Conservation (phyloP, 176 grass and related monocot species). For the Lolium multiflorum region DNA sequence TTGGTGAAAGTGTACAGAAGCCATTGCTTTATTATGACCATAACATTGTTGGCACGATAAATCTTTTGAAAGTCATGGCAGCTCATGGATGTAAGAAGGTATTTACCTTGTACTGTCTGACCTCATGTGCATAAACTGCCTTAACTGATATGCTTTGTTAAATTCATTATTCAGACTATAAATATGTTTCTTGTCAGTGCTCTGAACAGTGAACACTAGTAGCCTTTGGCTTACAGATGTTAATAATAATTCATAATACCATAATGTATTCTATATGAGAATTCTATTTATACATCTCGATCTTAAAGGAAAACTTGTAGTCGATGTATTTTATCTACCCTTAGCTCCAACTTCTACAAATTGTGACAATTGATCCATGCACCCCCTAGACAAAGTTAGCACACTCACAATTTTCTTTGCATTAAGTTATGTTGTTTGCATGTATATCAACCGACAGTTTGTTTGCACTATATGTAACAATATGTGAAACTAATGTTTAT, state of each 20-base stretch:
- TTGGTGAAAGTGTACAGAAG: slow-evolving; percentile 93
- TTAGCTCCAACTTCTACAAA: not conserved
- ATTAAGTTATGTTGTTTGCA: not conserved
- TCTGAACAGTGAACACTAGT: no score
- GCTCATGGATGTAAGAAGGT: slow-evolving; percentile 96
- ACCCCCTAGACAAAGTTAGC: not conserved
- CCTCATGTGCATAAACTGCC: slow-evolving; percentile 13
- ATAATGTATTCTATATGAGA: not conserved
- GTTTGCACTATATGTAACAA: not conserved
- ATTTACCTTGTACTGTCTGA: slow-evolving; percentile 13
- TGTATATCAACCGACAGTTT: not conserved
- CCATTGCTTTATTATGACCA: slow-evolving; percentile 95
- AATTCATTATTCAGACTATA: no score
- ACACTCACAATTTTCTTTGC: slow-evolving; percentile 1
- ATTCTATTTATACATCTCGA: not conserved
- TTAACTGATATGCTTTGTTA: not conserved
- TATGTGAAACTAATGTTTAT: not conserved
- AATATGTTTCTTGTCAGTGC: no score
- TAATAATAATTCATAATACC: not conserved
- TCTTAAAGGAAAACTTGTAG: slow-evolving; percentile 26
- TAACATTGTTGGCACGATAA: slow-evolving; percentile 83
- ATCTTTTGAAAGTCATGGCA: slow-evolving; percentile 97
- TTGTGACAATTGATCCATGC: not conserved
- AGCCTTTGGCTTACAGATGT: no score
- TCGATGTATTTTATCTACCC: not conserved